Conservation (phyloP, 495 filamentous ascomycete species). For the Xylaria intraflava region DNA sequence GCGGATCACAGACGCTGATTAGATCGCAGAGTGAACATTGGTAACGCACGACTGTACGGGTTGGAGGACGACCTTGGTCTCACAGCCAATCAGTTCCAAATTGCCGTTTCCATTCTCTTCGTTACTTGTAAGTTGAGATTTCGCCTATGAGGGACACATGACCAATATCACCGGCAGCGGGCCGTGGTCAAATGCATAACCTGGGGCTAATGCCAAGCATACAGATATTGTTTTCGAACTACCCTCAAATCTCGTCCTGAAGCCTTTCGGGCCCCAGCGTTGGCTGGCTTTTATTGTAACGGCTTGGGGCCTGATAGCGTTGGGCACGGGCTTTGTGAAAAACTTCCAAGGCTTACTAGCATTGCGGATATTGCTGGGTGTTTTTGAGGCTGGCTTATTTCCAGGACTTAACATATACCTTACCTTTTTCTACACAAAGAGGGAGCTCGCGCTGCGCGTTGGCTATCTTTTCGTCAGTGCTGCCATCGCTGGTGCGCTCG, state of each 20-base stretch:
- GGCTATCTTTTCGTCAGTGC: conserved; percentile 72
- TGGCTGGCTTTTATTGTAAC: conserved; percentile 60
- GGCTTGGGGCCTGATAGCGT: conserved; percentile 67
- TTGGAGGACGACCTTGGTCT: conserved; percentile 62
- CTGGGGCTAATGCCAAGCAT: background rate
- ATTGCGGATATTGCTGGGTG: conserved; percentile 56
- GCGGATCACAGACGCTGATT: background rate
- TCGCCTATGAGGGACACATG: background rate
- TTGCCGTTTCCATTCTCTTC: conserved; percentile 65
- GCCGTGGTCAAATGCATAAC: background rate
- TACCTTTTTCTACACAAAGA: conserved; percentile 68
- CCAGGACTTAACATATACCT: conserved; percentile 64
- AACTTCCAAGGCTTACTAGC: conserved; percentile 46
- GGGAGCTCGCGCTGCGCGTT: conserved; percentile 66
- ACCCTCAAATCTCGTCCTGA: conserved; percentile 58
- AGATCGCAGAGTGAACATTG: conserved; percentile 59
- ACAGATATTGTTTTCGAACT: conserved; percentile 51
- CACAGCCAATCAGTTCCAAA: conserved; percentile 58
- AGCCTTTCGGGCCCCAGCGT: conserved; percentile 56
- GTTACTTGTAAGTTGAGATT: conserved; percentile 50
- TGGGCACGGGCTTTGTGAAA: conserved; percentile 57
- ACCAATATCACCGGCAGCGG: background rate
- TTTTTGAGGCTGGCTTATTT: conserved; percentile 63
- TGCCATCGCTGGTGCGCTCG: conserved; percentile 68
- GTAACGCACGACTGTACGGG: conserved; percentile 64